Base-by-base conservation (phyloP, 305 asterid species). In the Fraxinus floribunda region DNA sequence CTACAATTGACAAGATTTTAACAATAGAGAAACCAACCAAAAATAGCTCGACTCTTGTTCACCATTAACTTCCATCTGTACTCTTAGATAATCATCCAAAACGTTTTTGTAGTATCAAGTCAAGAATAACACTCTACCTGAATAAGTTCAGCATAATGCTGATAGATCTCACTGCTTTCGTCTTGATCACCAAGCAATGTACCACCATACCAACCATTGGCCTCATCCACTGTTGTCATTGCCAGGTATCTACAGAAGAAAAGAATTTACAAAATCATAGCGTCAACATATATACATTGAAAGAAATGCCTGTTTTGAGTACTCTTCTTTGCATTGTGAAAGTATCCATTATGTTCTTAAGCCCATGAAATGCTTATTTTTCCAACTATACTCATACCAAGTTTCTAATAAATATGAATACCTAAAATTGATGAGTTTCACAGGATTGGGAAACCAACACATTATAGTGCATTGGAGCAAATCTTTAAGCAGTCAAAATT, bases 181-280 rank as follows among this genome's bases (percentile, higher is more conserved):
- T 94, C 98, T 89, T 89, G 97, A 87, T 94, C 98, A 20, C 97
- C 99, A 79, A 96, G 90, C 86, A 96, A 86, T 11, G 96, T 90
- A 75, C 98, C 98, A 2, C 99, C 98, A 81, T 91, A 96, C 99
- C 99, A 96, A 79, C 98, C 98, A 86, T 91, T 93, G 76, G 97
- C 87, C 89, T 96, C 98, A 41, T 94, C 91, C 22, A 91, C 89
- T n/a, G 97, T 88, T 44, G 94, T 96, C 97, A 93, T 91, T 78
- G 97, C 94, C 34, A 90, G 88, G 88, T 94, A 96, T 86, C 99
- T 96, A 84, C 52, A 68, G 29, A 76, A 76, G 57, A 64, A 81
- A 71, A 77, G 44, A 75, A 80, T 3, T 29, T 64, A 22, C 57
- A 80, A 83, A 52, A 11, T 7, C 32, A 26, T 26, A 57, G 7